phyloP scores from a whole-genome alignment of 2,329 filamentous ascomycete genomes.

The Sporothrix mexicana region DNA sequence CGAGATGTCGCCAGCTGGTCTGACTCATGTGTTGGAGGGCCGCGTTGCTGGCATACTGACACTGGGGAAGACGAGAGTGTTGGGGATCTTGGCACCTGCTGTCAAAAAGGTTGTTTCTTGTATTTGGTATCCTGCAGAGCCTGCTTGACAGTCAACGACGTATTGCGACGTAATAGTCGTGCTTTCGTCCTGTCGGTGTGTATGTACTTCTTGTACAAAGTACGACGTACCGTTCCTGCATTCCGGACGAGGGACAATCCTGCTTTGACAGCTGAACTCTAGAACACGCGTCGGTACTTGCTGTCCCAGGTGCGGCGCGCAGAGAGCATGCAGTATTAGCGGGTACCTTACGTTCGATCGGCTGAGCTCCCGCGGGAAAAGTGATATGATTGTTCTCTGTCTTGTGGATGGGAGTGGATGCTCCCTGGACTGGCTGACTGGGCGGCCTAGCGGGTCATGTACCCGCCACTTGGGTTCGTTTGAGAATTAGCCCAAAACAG shows the following conservation, averaged over 20 bases:
- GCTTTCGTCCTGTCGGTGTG: not conserved
- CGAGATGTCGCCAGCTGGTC: not conserved
- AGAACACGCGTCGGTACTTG: conserved; percentile 23
- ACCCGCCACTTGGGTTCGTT: conserved; percentile 35
- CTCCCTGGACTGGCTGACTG: conserved; percentile 7
- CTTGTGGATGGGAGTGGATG: conserved; percentile 13
- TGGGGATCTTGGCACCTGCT: not conserved
- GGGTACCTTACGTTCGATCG: conserved; percentile 15
- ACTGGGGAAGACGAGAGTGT: not conserved
- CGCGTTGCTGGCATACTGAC: conserved; percentile 1
- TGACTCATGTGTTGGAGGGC: not conserved
- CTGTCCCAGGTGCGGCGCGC: conserved; percentile 2
- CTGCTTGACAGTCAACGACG: not conserved
- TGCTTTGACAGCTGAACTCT: conserved; percentile 16
- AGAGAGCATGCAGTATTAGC: conserved; percentile 31
- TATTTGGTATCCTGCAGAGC: not conserved
- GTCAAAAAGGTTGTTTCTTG: too few relatives aligned
- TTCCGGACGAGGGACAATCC: not conserved
- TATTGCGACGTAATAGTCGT: conserved; percentile 7
- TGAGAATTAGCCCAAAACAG: conserved; percentile 33
- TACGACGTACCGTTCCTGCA: not conserved
- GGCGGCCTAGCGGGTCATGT: conserved; percentile 33
- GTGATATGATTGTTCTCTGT: conserved; percentile 12
- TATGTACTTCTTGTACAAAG: not conserved
- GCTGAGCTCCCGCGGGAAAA: conserved; percentile 22